Conservation (phyloP, 164 flowering plant species). For the Liquidambar formosana region DNA sequence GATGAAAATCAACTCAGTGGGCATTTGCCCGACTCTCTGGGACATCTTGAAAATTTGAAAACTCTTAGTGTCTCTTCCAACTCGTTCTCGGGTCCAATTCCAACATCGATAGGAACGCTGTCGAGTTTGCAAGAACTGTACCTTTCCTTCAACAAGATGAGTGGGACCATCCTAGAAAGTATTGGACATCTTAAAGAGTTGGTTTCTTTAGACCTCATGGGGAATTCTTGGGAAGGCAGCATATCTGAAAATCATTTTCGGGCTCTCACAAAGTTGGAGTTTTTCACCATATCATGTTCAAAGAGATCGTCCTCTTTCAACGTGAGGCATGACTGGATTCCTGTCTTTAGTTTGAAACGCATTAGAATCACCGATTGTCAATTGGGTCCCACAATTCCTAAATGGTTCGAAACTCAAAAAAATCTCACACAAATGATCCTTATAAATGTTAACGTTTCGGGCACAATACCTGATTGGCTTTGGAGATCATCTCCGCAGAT, state of each 20-base stretch:
- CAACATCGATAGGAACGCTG: conserved; percentile 16
- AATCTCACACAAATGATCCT: conserved; percentile 1
- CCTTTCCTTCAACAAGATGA: background rate
- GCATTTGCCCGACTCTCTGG: conserved; percentile 12
- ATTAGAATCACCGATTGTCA: no score
- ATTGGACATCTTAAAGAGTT: conserved; percentile 2
- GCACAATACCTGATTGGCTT: conserved; percentile 25
- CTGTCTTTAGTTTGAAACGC: no score
- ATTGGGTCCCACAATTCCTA: background rate
- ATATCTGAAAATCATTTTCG: no score
- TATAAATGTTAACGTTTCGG: conserved; percentile 13
- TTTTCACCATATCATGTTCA: background rate
- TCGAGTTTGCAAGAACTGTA: background rate
- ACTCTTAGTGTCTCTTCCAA: background rate
- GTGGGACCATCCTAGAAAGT: conserved; percentile 8
- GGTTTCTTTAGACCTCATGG: background rate
- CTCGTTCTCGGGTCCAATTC: conserved; percentile 18
- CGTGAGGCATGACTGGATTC: background rate
- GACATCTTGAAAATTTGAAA: conserved; percentile 6
- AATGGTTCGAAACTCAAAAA: conserved; percentile 19
- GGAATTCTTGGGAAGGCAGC: no score
- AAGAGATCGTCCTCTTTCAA: background rate
- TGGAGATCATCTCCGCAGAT: conserved; percentile 2
- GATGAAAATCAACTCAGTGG: conserved; percentile 11
- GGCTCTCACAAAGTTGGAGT: no score